Evolutionary conservation across 208 protist genomes (phyloP), one percentile per base, ranked within the genome.

Genomic region (Strigomonas culicis): DNA sequence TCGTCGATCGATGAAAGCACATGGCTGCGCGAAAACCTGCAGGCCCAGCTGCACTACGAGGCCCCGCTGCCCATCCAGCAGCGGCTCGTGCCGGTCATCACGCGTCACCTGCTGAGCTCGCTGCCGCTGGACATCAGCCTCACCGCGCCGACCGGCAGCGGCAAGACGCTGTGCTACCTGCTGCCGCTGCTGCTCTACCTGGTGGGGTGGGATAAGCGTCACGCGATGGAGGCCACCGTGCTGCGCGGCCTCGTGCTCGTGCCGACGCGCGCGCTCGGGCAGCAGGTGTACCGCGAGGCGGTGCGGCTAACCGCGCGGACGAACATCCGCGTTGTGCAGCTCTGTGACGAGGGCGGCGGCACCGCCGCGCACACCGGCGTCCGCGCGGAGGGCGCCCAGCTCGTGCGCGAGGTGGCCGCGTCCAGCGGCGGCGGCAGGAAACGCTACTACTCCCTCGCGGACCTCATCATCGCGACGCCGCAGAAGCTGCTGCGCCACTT

Each of bases 111-210:
- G 8, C 53, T 78, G 49, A 90, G 84, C 70, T 80, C 76, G 28
- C 69, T 96, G 13, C 87, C 90, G 11, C 86, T 92, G 73, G 90
- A 96, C 50, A 75, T 96, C 36, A 90, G 90, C 65, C 86, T 96
- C 57, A 93, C 87, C 11, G 87, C 90, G n/a, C 90, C 90, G 6
- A 96, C 90, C 30, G 90, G 90, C 0, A 94, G 87, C 53, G 90
- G 90, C 25, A 96, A 96, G 59, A 96, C 90, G 27, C 80, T 96
- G 6, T 96, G 90, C 63, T 96, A 94, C 65, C 69, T 96, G 13
- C 41, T 96, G 0, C 90, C 90, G 0, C 68, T 92, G 66, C 77
- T 96, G 31, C 36, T 46, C 31, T 73, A 64, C 7, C 55, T 94
- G 22, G 72, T 92, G 36, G 75, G 83, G 6, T 74, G 77, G 44